phyloP scores from a whole-genome alignment of 2,329 filamentous ascomycete genomes.

The Trichophyton rubrum region DNA sequence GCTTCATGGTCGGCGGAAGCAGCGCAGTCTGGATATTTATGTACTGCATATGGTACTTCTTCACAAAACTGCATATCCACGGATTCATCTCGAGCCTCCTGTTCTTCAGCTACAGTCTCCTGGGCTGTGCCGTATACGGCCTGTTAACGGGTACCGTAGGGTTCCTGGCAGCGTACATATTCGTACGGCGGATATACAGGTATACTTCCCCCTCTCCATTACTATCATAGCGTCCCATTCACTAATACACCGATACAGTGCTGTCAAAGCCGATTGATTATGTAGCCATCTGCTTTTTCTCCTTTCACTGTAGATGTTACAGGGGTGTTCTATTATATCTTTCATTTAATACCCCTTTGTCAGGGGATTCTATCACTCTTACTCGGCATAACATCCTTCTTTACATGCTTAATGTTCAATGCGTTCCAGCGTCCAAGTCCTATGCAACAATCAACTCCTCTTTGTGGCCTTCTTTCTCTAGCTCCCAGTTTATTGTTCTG shows the following conservation, averaged over 20 bases:
- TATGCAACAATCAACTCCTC: background rate
- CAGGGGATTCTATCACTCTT: background rate
- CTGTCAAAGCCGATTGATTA: conserved; percentile 13
- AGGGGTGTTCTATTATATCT: background rate
- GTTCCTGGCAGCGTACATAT: conserved; percentile 71
- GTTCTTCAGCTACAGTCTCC: conserved; percentile 74
- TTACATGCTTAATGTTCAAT: background rate
- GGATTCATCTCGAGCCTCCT: conserved; percentile 68
- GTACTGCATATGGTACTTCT: conserved; percentile 77
- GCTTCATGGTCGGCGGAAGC: conserved; percentile 64
- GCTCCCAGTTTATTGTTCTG: background rate
- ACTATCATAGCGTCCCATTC: background rate
- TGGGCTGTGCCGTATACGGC: conserved; percentile 71
- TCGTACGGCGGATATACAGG: conserved; percentile 73
- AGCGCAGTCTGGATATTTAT: conserved; percentile 70
- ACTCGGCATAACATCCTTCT: background rate
- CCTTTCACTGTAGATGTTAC: background rate
- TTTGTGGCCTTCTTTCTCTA: background rate
- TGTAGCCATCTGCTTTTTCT: background rate
- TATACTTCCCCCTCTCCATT: conserved; percentile 32
- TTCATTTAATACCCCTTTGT: background rate
- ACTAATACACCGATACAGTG: conserved; percentile 8
- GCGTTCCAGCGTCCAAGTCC: background rate
- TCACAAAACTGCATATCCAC: conserved; percentile 64
- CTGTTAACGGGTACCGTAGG: conserved; percentile 72